Evolutionary conservation across 2,329 filamentous ascomycete genomes (phyloP).

Genomic region (Talaromyces rugulosus): DNA sequence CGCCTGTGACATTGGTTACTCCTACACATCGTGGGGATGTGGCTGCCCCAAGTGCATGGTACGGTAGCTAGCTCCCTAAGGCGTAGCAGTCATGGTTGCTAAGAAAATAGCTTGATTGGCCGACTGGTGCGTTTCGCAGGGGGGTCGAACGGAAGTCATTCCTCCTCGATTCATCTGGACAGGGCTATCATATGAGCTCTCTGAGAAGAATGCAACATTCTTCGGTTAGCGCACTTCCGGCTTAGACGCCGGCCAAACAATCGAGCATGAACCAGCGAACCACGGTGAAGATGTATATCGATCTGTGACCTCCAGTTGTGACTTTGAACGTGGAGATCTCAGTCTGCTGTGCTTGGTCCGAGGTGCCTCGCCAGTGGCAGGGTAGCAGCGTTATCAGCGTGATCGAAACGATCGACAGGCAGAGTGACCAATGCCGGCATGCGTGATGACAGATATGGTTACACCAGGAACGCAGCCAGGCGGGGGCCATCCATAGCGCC

Average conservation of each 20-base stretch:
- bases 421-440: not conserved
- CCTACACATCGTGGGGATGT: not conserved
- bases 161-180: not conserved
- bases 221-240: not conserved
- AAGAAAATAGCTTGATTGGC: not conserved
- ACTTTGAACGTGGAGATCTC: not conserved
- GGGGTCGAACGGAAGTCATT: not conserved
- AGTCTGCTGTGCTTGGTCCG: not conserved
- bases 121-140: not conserved
- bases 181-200: not conserved
- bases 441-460: slow-evolving; percentile 1
- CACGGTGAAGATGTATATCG: not conserved
- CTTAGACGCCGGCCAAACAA: not conserved
- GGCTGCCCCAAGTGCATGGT: not conserved
- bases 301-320: not conserved
- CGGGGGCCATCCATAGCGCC: not conserved
- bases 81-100: not conserved
- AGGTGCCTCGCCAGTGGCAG: not conserved
- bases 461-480: not conserved
- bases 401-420: slow-evolving; percentile 1
- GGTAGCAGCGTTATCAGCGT: not conserved
- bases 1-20: not conserved
- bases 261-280: not conserved
- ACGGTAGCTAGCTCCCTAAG: not conserved
- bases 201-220: not conserved